Percentiles rank a stretch among this genome's conserved stretches.
Evolutionary conservation across 352 stramenopile species (phyloP).

Genomic region (Pythium volutum): DNA sequence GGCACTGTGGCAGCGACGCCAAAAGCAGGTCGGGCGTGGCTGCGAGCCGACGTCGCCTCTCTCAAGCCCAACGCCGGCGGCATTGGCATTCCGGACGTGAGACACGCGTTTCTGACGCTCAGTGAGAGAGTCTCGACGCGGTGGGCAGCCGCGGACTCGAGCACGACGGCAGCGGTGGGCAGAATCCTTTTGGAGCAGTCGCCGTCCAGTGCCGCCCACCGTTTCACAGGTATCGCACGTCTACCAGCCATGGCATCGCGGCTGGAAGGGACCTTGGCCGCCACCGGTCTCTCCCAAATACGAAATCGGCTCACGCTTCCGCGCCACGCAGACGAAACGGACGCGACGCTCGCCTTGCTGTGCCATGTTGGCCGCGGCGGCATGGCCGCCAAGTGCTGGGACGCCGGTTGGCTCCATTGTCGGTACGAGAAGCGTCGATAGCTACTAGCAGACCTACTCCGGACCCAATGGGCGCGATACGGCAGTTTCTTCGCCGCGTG

Average conservation of each 20-base stretch:
- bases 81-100: not conserved
- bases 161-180: not conserved
- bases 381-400: not conserved
- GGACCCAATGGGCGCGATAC: too few relatives aligned
- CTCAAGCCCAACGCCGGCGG: not conserved
- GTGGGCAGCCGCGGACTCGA: not conserved
- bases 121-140: not conserved
- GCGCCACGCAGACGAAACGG: not conserved
- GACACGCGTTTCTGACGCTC: not conserved
- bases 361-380: too few relatives aligned
- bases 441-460: not conserved
- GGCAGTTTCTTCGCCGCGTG: too few relatives aligned
- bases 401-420: not conserved
- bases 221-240: not conserved
- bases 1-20: not conserved
- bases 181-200: not conserved
- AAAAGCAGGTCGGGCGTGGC: not conserved
- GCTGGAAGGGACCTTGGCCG: not conserved
- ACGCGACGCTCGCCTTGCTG: too few relatives aligned
- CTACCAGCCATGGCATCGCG: too few relatives aligned
- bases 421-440: not conserved
- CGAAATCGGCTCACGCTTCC: not conserved
- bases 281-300: not conserved
- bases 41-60: not conserved
- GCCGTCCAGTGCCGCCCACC: not conserved